Evolutionary conservation across 75 land plant species (phyloP).

Genomic region (Ceratopteris richardii): DNA sequence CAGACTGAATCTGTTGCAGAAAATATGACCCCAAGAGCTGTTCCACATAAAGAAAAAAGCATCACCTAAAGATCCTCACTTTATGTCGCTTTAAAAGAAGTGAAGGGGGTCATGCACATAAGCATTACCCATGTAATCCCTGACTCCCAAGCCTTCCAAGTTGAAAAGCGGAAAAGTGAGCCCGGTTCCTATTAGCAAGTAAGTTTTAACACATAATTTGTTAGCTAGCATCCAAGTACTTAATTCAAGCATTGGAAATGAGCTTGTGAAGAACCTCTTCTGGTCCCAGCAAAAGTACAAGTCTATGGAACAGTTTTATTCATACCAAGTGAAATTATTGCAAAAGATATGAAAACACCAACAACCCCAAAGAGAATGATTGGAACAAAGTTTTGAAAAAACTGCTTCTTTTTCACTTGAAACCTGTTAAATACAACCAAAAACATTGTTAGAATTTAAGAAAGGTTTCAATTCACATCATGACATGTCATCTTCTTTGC

Average conservation of each 20-base stretch:
- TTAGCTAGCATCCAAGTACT: too few species aligned
- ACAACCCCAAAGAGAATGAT: slow-evolving; percentile 33
- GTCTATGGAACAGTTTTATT: too few species aligned
- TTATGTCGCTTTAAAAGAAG: too few species aligned
- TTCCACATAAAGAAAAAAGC: slow-evolving; percentile 6
- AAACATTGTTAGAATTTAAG: too few species aligned
- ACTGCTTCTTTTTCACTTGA: slow-evolving; percentile 44
- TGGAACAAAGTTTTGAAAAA: slow-evolving; percentile 35
- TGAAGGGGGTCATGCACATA: too few species aligned
- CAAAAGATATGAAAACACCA: slow-evolving; percentile 36
- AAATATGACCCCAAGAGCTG: slow-evolving; percentile 66
- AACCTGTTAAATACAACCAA: slow-evolving; percentile 27
- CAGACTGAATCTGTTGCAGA: slow-evolving; percentile 76
- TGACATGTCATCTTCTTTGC: too few species aligned
- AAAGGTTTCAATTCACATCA: too few species aligned
- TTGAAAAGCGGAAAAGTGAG: slow-evolving; percentile 16
- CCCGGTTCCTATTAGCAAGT: slow-evolving; percentile 5
- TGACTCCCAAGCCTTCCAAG: slow-evolving; percentile 26
- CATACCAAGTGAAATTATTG: slow-evolving; percentile 29
- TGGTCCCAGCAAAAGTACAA: too few species aligned
- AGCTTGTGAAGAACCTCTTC: too few species aligned
- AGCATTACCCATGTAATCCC: slow-evolving; percentile 66
- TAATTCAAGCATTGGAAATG: too few species aligned
- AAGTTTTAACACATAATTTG: too few species aligned
- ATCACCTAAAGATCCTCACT: background rate